Base-by-base conservation (phyloP, 352 stramenopile species). In the Globisporangium spinosum region DNA sequence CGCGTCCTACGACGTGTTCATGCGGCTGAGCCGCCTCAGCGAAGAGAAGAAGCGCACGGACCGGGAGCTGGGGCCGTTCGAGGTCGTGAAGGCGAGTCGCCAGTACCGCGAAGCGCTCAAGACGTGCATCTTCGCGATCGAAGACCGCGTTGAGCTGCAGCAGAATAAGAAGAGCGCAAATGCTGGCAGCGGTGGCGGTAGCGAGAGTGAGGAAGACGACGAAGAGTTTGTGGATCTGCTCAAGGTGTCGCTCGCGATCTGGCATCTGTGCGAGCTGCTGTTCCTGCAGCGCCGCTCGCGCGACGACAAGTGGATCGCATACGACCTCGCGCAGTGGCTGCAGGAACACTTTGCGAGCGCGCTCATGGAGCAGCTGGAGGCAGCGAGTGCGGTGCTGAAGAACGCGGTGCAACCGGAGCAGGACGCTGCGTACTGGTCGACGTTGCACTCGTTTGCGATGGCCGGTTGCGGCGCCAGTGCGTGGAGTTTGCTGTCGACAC, bases 181-280 rank as follows among this genome's bases (percentile, higher is more conserved):
- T 51, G 15, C 15, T 17, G 9, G 22, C n/a, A 10, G 6, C 20
- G 22, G 2, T 40, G 23, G 15, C 7, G 17, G 0, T 25, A 27
- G 0, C 1, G n/a, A 22, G 9, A 27, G 1, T 1, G 62, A 69
- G 23, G 67, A 87, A 0, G 75, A 81, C 3, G 79, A 88, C 4
- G 73, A 79, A 9, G 72, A 81, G 38, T 83, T 91, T 23, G 63
- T 87, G 23, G 78, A 91, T 47, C 65, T 93, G 61, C 64, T 94
- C 29, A 92, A 93, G 72, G 85, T 90, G 10, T 91, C 87, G 47
- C 72, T 94, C 32, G 85, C 87, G 20, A 77, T 94, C 20, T 91
- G 84, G 81, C 85, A 93, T 65, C 61, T 94, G 55, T 92, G 87
- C 34, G 87, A 94, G 69, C 69, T 94, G 54, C 72, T 93, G 29